Base-by-base conservation (phyloP, 495 filamentous ascomycete species). In the Aspergillus ellipticus region DNA sequence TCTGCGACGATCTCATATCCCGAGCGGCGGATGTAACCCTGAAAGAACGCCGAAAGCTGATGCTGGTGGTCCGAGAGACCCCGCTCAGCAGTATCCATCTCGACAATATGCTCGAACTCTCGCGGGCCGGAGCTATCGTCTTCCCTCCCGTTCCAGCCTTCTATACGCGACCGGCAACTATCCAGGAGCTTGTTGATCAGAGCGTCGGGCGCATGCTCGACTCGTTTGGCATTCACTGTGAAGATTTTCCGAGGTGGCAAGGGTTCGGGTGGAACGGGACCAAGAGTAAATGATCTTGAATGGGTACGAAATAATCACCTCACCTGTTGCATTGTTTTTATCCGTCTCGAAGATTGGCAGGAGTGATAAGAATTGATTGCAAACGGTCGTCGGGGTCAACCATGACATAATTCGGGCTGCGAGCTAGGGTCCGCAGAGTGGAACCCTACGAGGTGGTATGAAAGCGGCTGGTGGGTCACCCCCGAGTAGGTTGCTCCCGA, bases 41-140 rank as follows among this genome's bases (percentile, higher is more conserved):
- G 15, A 78, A 79, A 51, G 76, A 79, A 54, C 54, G 74, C 7
- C 58, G 73, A 9, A 56, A 50, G n/a, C 56, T 79, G 10, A 72
- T 79, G 0, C 61, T 78, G 4, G 75, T 72, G 6, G 64, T 66
- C 6, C 33, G 76, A 16, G 76, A 79, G 54, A 76, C 74, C 0
- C 75, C 76, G 4, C 24, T 79, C 37, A 76, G 72, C 42, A 66
- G 66, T 24, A 77, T 78, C 49, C 75, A 79, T 58, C 54, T 78
- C 28, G 62, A 65, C 5, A 79, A 77, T 53, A 78, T 79, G 75
- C 39, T 76, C 45, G 55, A 57, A 2, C 62, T 77, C 10, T 66
- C 70, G 17, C 59, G 57, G 4, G 57, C 55, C 2, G 76, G 74
- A 0, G 74, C 69, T 0, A 55, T 77, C 11, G 69, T 79, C 15